Percentiles rank a stretch among this genome's conserved stretches.
Conservation (phyloP, 306 rosid genomes). For the Lathyrus sativus region DNA sequence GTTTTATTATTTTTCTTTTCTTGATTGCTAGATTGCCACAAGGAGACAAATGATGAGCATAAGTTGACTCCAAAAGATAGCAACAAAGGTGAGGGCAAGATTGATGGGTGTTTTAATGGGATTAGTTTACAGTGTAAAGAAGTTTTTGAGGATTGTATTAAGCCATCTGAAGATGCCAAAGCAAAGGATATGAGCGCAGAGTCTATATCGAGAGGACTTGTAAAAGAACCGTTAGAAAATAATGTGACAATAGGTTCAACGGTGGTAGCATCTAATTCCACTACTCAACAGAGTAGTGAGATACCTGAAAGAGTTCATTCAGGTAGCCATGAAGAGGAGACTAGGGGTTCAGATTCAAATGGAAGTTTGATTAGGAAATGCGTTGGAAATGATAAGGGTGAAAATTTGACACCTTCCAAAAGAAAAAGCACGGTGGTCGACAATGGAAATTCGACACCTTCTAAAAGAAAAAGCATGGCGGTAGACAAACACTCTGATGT, state of each 20-base stretch:
- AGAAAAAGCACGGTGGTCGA: conserved; percentile 45
- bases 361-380: conserved; percentile 32
- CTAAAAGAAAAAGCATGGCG: conserved; percentile 51
- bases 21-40: conserved; percentile 46
- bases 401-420: conserved; percentile 38
- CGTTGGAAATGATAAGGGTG: conserved; percentile 35
- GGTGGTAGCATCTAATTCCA: conserved; percentile 18
- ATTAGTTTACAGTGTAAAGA: conserved; percentile 35
- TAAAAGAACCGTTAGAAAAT: conserved; percentile 7
- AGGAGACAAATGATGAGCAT: conserved; percentile 36
- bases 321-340: conserved; percentile 34
- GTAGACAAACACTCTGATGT: conserved; percentile 44
- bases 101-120: conserved; percentile 32
- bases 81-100: conserved; percentile 26
- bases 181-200: conserved; percentile 24
- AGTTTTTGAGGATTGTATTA: conserved; percentile 28
- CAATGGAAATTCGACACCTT: conserved; percentile 35
- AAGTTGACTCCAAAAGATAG: conserved; percentile 38
- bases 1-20: conserved; percentile 21
- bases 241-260: conserved; percentile 4
- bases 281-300: conserved; percentile 30
- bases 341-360: conserved; percentile 29
- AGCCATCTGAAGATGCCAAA: conserved; percentile 27
- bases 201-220: conserved; percentile 34
- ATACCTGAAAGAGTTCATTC: conserved; percentile 34